phyloP scores from a whole-genome alignment of 139 green algal genomes.

The Diplosphaera chodatii region DNA sequence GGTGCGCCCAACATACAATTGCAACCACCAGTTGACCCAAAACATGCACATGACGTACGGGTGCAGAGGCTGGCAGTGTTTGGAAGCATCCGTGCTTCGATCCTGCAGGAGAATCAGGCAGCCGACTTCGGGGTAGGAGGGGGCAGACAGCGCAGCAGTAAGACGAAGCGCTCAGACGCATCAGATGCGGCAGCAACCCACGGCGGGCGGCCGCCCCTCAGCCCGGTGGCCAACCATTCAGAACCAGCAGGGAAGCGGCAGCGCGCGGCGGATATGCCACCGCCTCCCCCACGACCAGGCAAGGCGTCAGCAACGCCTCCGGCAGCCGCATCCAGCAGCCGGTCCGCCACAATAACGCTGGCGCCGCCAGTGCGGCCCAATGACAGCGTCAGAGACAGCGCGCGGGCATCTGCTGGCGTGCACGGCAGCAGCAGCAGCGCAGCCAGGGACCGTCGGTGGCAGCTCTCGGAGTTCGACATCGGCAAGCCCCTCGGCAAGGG shows the following conservation, averaged over 20 bases:
- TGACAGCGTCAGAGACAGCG: neutral
- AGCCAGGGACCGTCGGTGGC: slow-evolving; percentile 48
- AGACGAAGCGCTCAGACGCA: neutral
- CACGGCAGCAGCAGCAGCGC: slow-evolving; percentile 2
- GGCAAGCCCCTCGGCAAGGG: slow-evolving; percentile 88
- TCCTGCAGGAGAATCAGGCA: neutral
- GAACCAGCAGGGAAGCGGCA: neutral
- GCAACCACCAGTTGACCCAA: no score
- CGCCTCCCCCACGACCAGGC: neutral
- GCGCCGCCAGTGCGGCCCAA: neutral
- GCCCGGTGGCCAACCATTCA: neutral
- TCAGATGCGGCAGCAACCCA: neutral
- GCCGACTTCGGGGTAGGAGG: neutral
- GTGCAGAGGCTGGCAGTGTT: no score
- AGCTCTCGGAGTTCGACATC: slow-evolving; percentile 95
- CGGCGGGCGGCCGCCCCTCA: neutral
- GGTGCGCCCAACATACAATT: no score
- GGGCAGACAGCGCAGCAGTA: neutral
- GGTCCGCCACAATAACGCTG: neutral
- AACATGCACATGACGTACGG: neutral
- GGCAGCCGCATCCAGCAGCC: neutral
- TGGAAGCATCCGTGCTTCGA: no score
- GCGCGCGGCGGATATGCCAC: neutral
- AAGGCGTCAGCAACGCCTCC: neutral
- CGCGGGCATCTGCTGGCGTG: neutral